Evolutionary conservation across 2,329 filamentous ascomycete genomes (phyloP).

Genomic region (Ascochyta fabae): DNA sequence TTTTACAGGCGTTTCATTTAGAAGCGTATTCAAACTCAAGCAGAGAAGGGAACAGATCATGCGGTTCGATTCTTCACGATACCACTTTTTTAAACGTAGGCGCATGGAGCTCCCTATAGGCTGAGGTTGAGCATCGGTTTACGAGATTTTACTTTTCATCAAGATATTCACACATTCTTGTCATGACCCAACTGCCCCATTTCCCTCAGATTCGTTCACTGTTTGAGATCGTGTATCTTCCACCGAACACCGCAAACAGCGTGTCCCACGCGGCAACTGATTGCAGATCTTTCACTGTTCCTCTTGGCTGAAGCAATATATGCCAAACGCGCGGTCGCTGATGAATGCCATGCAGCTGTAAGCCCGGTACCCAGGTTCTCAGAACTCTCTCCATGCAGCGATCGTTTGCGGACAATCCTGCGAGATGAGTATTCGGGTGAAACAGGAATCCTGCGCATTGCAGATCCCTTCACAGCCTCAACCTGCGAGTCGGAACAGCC

Average conservation of each 20-base stretch:
- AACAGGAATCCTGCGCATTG: background rate
- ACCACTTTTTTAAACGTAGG: constrained; percentile 23
- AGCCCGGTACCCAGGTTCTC: constrained; percentile 1
- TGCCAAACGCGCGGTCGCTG: constrained; percentile 4
- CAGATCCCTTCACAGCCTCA: constrained; percentile 12
- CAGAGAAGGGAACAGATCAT: constrained; percentile 4
- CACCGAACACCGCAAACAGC: constrained; percentile 6
- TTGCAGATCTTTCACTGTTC: background rate
- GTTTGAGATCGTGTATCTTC: background rate
- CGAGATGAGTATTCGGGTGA: background rate
- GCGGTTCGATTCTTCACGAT: constrained; percentile 15
- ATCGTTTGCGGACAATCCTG: constrained; percentile 6
- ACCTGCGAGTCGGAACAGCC: background rate
- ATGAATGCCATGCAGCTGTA: constrained; percentile 3
- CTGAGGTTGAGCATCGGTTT: constrained; percentile 41
- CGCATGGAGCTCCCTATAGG: constrained; percentile 39
- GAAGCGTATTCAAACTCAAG: background rate
- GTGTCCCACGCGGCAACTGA: background rate
- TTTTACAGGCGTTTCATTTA: constrained; percentile 1
- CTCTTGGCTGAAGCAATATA: constrained; percentile 9
- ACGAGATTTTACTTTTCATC: constrained; percentile 20
- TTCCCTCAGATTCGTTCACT: background rate
- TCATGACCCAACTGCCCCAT: background rate
- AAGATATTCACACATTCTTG: background rate
- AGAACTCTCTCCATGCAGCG: background rate